A percentile compares a stretch with the other conserved stretches of the same genome.
phyloP scores from a whole-genome alignment of 345 rosid genomes.

The Triadica sebifera region DNA sequence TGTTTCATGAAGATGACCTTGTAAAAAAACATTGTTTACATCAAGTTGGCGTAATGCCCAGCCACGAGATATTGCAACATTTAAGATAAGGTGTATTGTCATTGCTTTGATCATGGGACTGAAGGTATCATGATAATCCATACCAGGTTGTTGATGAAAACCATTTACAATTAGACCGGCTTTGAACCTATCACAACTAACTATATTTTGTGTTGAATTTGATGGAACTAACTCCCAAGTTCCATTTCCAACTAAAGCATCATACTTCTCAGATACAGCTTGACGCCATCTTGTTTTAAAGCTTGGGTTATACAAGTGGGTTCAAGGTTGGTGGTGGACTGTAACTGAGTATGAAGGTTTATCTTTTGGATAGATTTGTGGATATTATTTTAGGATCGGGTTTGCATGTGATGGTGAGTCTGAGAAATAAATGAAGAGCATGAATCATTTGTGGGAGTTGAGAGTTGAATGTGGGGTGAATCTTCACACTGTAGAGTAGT shows the following conservation, averaged over 20 bases:
- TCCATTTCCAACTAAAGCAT: neutral
- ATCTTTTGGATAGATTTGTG: neutral
- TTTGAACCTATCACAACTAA: neutral
- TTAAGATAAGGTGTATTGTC: neutral
- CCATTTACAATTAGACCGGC: neutral
- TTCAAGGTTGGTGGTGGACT: neutral
- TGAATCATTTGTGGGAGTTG: no score
- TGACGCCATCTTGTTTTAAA: neutral
- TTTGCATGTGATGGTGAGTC: no score
- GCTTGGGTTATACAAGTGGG: neutral
- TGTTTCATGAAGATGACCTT: neutral
- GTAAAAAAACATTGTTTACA: neutral
- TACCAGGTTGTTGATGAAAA: neutral
- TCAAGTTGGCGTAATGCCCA: neutral
- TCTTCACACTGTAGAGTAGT: no score
- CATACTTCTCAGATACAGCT: neutral
- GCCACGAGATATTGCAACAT: neutral
- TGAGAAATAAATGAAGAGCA: no score
- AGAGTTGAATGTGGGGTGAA: no score
- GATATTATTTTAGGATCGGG: neutral
- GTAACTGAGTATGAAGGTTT: neutral
- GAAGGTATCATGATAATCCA: slow-evolving; percentile 7
- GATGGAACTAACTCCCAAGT: neutral
- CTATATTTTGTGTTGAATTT: neutral
- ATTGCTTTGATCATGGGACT: neutral